Base-by-base conservation (phyloP, 495 filamentous ascomycete genomes). In the Clohesyomyces aquaticus region DNA sequence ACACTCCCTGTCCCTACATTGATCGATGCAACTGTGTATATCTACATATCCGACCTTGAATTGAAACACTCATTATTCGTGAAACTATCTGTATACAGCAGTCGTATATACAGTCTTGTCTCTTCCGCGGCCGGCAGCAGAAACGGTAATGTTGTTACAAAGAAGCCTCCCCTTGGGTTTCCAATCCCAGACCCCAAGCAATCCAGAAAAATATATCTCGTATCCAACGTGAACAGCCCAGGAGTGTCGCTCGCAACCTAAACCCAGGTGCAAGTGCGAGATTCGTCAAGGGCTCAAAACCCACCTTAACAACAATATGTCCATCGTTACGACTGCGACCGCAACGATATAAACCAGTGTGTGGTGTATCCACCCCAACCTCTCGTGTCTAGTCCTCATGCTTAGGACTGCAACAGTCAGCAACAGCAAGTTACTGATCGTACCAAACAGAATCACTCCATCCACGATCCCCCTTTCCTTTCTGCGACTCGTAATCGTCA, bases 271-370 rank as follows among this genome's bases (percentile, higher is more conserved):
- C n/a, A n/a, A n/a, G n/a, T n/a, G n/a, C n/a, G n/a, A n/a, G n/a
- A n/a, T 16, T 41, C 45, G 3, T 19, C 26, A 62, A 2, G 28
- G 25, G 32, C 35, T 57, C 23, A 61, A 22, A 11, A 62, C 66
- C 66, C 66, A 69, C 12, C 51, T 21, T 22, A 68, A 29, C 21
- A 68, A 41, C 48, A 60, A 21, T 10, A 64, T 51, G 49, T 67
- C 59, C 25, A 42, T 53, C 21, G 54, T 21, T 23, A 68, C 21
- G 59, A 61, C 46, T 72, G 77, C 55, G 62, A 68, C 54, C 70
- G 73, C 61, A 50, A 64, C 6, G 65, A 75, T 42, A 46, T 69
- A 47, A 65, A 76, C 64, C 49, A 58, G 18, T 0, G 46, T 58
- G 21, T 66, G 62, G 35, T 70, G 67, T 14, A 66, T 0, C 62